Evolutionary conservation across 495 filamentous ascomycete species (phyloP).

Genomic region (Tetracladium marchalianum): DNA sequence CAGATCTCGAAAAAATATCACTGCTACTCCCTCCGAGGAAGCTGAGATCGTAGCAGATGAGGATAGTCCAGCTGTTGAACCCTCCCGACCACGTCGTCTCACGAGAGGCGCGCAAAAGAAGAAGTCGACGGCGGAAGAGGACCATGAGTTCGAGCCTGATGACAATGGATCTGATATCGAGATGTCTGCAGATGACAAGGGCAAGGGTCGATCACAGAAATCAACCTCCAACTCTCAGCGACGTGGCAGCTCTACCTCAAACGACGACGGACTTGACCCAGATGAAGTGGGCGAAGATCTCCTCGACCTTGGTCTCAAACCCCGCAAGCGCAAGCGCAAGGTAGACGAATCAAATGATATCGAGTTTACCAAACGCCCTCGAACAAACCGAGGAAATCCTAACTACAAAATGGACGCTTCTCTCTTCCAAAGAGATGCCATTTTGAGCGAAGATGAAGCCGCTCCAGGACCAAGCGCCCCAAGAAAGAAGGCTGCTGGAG

Average conservation of each 20-base stretch:
- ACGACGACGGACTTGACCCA: constrained; percentile 55
- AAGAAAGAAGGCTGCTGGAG: constrained; percentile 45
- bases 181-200: constrained; percentile 31
- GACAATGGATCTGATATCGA: constrained; percentile 44
- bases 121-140: constrained; percentile 53
- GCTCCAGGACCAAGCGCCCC: constrained; percentile 56
- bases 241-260: constrained; percentile 31
- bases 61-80: constrained; percentile 6
- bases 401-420: not conserved
- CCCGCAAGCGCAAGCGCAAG: constrained; percentile 30
- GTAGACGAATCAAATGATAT: not conserved
- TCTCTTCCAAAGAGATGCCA: too few relatives aligned
- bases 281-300: constrained; percentile 78
- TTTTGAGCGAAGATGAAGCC: constrained; percentile 31
- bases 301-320: constrained; percentile 31
- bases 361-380: not conserved
- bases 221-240: constrained; percentile 28
- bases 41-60: constrained; percentile 2
- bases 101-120: constrained; percentile 35
- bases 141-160: constrained; percentile 82
- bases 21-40: constrained; percentile 22
- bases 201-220: constrained; percentile 29
- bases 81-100: constrained; percentile 28
- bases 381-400: constrained; percentile 14
- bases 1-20: constrained; percentile 32